Conservation (phyloP, 1,284 basidiomycete species). For the Phylloboletellus chloephorus region DNA sequence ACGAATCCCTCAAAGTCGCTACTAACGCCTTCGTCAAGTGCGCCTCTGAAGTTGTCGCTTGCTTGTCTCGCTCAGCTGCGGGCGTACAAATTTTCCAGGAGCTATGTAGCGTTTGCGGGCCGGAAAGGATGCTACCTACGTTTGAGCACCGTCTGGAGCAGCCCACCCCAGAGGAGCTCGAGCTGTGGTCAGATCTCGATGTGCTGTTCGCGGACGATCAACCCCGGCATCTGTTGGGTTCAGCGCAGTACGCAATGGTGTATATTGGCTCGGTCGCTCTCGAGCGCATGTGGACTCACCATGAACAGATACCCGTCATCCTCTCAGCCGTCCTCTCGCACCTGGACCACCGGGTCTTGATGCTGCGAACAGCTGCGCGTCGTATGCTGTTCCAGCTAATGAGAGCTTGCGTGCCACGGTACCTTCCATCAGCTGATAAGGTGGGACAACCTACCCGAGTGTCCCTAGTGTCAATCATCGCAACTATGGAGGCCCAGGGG, state of each 20-base stretch:
- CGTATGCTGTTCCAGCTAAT: conserved; percentile 77
- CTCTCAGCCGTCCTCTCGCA: conserved; percentile 83
- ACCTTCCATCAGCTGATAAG: conserved; percentile 59
- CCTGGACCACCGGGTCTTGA: conserved; percentile 70
- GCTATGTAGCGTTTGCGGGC: conserved; percentile 80
- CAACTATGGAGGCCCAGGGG: conserved; percentile 55
- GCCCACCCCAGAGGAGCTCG: conserved; percentile 66
- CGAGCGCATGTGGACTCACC: conserved; percentile 73
- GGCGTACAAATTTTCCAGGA: conserved; percentile 78
- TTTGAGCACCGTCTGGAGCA: conserved; percentile 66
- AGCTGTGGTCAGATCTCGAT: conserved; percentile 70
- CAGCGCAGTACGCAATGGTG: conserved; percentile 84
- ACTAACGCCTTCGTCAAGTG: conserved; percentile 75
- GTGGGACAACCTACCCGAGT: conserved; percentile 42
- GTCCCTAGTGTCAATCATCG: conserved; percentile 48
- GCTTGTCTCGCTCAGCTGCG: conserved; percentile 73
- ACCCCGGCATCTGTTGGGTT: conserved; percentile 62
- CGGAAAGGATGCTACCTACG: conserved; percentile 74
- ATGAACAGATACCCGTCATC: conserved; percentile 65
- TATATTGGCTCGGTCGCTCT: conserved; percentile 82
- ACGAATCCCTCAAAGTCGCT: conserved; percentile 82
- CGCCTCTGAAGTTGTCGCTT: conserved; percentile 80
- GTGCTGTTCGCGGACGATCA: conserved; percentile 67
- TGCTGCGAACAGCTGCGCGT: conserved; percentile 67
- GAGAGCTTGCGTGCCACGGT: conserved; percentile 72